Base-by-base conservation (phyloP, 352 stramenopile species). In the Albugo candida region DNA sequence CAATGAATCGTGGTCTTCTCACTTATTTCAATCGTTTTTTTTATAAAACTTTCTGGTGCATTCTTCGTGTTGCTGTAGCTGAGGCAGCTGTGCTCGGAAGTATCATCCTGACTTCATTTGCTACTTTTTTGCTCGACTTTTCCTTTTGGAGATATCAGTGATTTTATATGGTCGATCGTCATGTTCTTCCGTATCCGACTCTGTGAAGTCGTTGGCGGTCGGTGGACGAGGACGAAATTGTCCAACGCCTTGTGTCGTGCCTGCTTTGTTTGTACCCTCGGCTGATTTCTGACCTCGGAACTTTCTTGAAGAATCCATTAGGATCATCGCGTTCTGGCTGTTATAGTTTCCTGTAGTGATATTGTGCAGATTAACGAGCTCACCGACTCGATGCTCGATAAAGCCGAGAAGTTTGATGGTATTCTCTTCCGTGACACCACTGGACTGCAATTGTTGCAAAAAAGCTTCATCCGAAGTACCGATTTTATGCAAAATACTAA, bases 351-450 rank as follows among this genome's bases (percentile, higher is more conserved):
- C n/a, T n/a, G n/a, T n/a, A n/a, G 67, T 67, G 51, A 87, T 82
- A 51, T 92, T 85, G 60, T 87, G 73, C 45, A 92, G 83, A 46
- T 92, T 72, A 21, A 92, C 76, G 14, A 91, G 53, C 55, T 92
- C 77, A 2, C 73, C 70, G 6, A 89, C 76, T 40, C 79, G 72
- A 52, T 92, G 75, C 53, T 91, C 77, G 42, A 92, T 82, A 27
- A 87, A 59, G 10, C 78, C 79, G 12, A 92, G 66, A 14, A 88
- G 63, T 47, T 83, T 74, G 12, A 70, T 59, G 59, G 88, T 81
- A n/a, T 75, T 81, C 40, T 80, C 60, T 45, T 92, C 79, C 1
- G 77, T 91, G 17, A 88, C 55, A 12, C 76, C 74, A 16, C 81
- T 73, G 10, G 75, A 67, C 10, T 59, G 56, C 20, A 91, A 45